Percentiles rank a stretch among this genome's conserved stretches.
Conservation (phyloP, 2,329 filamentous ascomycete genomes). For the Pseudocercospora musae region DNA sequence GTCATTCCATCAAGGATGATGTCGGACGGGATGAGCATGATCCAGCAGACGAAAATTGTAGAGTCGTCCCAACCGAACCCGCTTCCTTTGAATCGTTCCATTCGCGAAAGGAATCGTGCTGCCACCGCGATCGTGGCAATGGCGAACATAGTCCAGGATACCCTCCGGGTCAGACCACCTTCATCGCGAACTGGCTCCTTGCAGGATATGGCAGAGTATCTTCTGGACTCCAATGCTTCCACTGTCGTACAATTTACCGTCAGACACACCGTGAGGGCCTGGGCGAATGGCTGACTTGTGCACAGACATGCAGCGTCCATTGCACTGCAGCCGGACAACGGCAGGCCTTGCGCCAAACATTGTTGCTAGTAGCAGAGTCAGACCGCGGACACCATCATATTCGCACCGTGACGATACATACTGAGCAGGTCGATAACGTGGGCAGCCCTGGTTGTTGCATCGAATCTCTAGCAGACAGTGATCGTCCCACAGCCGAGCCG, state of each 20-base stretch:
- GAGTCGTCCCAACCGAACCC: constrained; percentile 20
- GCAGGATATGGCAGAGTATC: constrained; percentile 18
- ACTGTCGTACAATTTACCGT: constrained; percentile 18
- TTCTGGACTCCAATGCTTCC: constrained; percentile 8
- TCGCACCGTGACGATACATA: constrained; percentile 1
- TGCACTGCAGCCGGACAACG: constrained; percentile 11
- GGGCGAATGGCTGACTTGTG: constrained; percentile 4
- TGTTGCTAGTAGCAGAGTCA: constrained; percentile 5
- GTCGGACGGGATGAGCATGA: constrained; percentile 14
- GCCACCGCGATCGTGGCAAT: constrained; percentile 12
- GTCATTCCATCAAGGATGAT: constrained; percentile 15
- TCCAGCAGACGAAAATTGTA: constrained; percentile 12
- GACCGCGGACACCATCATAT: not conserved
- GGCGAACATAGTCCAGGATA: constrained; percentile 18
- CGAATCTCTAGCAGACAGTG: not conserved
- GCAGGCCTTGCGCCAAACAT: constrained; percentile 11
- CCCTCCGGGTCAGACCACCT: constrained; percentile 1
- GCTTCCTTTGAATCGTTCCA: constrained; percentile 13
- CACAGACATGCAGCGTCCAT: constrained; percentile 16
- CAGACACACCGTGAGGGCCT: constrained; percentile 9
- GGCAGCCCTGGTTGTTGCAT: constrained; percentile 9
- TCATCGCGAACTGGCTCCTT: constrained; percentile 16
- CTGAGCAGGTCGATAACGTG: constrained; percentile 16
- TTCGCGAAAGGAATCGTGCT: constrained; percentile 14
- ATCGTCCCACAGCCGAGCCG: not conserved